Conservation (phyloP, 78 protist genomes). For the Dictyostelium brefeldianum region DNA sequence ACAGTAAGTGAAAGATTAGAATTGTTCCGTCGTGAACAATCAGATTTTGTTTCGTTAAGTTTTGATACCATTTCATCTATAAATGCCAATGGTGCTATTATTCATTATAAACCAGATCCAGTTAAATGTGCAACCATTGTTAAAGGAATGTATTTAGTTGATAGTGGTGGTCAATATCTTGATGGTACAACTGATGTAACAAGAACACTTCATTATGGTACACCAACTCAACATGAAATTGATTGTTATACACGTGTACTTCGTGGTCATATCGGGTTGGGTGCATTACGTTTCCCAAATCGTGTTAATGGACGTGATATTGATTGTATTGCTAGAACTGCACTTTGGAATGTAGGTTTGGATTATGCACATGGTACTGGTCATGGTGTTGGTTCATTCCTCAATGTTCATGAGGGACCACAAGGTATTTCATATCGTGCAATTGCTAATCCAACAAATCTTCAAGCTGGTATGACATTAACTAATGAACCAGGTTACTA, state of each 20-base stretch:
- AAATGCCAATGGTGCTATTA: conserved; percentile 95
- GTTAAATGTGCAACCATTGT: conserved; percentile 43
- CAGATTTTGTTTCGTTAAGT: conserved; percentile 64
- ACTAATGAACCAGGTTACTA: conserved; percentile 96
- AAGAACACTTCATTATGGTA: conserved; percentile 93
- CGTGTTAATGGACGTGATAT: conserved; percentile 53
- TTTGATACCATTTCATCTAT: conserved; percentile 87
- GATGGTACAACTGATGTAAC: conserved; percentile 98
- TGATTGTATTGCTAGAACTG: conserved; percentile 86
- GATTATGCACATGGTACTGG: conserved; percentile 97
- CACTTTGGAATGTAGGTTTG: conserved; percentile 91
- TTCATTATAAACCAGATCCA: conserved; percentile 90
- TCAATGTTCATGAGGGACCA: conserved; percentile 97
- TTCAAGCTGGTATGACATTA: conserved; percentile 83
- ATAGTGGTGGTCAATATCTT: conserved; percentile 95
- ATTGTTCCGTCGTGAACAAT: conserved; percentile 64
- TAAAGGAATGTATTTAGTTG: conserved; percentile 84
- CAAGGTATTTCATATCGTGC: conserved; percentile 61
- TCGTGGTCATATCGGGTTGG: conserved; percentile 92
- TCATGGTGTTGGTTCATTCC: conserved; percentile 97
- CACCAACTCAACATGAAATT: conserved; percentile 85
- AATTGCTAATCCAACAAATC: conserved; percentile 9
- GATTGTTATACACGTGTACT: conserved; percentile 93
- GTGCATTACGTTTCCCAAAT: conserved; percentile 91
- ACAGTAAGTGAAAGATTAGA: conserved; percentile 76